Evolutionary conservation across 1,139 yeast species (phyloP), one percentile per base, ranked within the genome.

Genomic region (Yamadazyma conglobata): DNA sequence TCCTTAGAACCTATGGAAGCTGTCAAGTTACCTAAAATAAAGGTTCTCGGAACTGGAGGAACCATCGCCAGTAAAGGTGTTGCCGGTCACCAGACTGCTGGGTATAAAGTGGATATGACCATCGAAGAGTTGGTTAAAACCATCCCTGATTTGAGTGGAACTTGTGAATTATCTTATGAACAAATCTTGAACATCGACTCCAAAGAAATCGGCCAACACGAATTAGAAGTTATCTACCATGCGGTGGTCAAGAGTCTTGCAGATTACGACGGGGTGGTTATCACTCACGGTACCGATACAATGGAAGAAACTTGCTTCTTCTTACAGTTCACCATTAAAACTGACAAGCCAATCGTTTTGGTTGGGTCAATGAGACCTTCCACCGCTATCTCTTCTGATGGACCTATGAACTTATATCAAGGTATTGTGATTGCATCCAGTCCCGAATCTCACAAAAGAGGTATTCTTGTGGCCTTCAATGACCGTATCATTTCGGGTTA

Each of bases 301-400:
- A 62, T 79, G 59, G 81, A 81, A 36, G 87, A 79, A 50, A 79
- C 87, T 4, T 77, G 85, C 1, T 79, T 79, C 45, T 79, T 79
- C 50, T 57, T 79, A 25, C 84, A 79, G 43, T 59, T 73, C 36
- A 74, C 84, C 3, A 57, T 79, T 21, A 67, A 72, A 35, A 64
- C 77, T 21, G 62, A 63, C 29, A 73, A 77, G 35, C 85, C 85
- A 3, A 71, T 79, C 30, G 85, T 79, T 4, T 57, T 79, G 51
- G 79, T 84, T 37, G 87, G 87, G 1, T 73, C 82, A 2, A 79
- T 79, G 87, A 65, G 87, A 44, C 87, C 87, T 1, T 73, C 81
- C 6, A 76, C 84, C 2, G 76, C 81, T 19, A 71, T 79, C 28
- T 76, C 83, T 3, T 77, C 83, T 5, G 87, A 79, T 48, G 86